Evolutionary conservation across 495 filamentous ascomycete species (phyloP).

Genomic region (Sordaria brevicollis): DNA sequence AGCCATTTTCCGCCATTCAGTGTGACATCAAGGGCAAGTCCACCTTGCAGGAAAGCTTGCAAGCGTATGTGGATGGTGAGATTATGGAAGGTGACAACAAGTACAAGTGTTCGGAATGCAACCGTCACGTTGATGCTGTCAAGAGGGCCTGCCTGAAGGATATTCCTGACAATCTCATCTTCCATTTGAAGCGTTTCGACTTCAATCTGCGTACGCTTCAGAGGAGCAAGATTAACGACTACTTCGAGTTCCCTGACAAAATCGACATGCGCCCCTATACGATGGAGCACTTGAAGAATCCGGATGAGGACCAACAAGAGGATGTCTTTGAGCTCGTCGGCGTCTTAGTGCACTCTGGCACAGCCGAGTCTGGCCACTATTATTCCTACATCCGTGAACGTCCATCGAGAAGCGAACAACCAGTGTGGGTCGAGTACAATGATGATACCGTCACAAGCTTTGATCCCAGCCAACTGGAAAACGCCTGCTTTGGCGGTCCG

Average conservation of each 20-base stretch:
- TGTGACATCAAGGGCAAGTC: constrained; percentile 94
- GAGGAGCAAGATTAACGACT: constrained; percentile 91
- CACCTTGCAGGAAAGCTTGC: constrained; percentile 73
- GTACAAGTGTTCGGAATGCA: constrained; percentile 91
- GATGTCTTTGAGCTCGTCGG: constrained; percentile 91
- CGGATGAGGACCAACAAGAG: constrained; percentile 35
- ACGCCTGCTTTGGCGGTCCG: constrained; percentile 69
- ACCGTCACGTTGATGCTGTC: constrained; percentile 84
- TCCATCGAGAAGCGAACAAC: constrained; percentile 39
- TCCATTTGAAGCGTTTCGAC: constrained; percentile 94
- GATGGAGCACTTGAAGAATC: constrained; percentile 69
- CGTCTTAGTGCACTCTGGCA: constrained; percentile 84
- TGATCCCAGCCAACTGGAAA: constrained; percentile 61
- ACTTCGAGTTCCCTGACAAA: constrained; percentile 72
- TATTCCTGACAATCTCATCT: constrained; percentile 88
- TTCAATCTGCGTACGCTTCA: constrained; percentile 79
- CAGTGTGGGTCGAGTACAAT: constrained; percentile 86
- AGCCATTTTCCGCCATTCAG: constrained; percentile 91
- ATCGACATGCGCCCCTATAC: constrained; percentile 93
- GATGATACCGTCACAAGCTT: constrained; percentile 71
- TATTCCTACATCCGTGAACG: constrained; percentile 89
- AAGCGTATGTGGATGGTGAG: constrained; percentile 91
- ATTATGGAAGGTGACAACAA: constrained; percentile 98
- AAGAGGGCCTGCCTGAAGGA: constrained; percentile 90
- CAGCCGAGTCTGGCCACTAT: constrained; percentile 92